A percentile compares a stretch with the other conserved stretches of the same genome.
These are phyloP conservation scores for Albugo candida DNA, from an alignment of 352 stramenopile genomes.

Conservation along the genomic window DNA sequence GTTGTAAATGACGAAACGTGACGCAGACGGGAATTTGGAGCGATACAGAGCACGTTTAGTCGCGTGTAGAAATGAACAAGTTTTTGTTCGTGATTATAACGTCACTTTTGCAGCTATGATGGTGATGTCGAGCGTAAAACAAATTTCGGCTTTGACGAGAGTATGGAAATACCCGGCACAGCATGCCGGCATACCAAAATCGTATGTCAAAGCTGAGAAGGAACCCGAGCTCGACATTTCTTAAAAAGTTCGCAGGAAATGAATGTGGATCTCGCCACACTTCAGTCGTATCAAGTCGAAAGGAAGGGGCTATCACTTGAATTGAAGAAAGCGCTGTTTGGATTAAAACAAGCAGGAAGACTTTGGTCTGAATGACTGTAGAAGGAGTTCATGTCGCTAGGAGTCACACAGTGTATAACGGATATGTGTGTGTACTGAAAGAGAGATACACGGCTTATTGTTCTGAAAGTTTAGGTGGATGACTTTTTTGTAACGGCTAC, in stretches of 20 bases:
- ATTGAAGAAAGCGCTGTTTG: conserved; percentile 12
- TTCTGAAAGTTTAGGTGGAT: conserved; percentile 8
- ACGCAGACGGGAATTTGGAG: too few species aligned
- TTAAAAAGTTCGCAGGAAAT: background rate
- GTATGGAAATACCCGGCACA: background rate
- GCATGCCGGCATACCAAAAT: background rate
- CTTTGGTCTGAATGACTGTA: conserved; percentile 15
- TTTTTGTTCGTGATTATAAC: background rate
- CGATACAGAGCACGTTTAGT: background rate
- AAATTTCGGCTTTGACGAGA: background rate
- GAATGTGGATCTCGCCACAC: too few species aligned
- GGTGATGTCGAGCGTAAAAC: background rate
- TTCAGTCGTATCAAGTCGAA: too few species aligned
- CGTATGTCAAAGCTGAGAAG: background rate
- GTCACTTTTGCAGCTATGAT: background rate
- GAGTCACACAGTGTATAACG: conserved; percentile 6
- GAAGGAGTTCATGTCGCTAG: conserved; percentile 1
- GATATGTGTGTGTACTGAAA: conserved; percentile 13
- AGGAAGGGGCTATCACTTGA: background rate
- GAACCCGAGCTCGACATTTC: background rate
- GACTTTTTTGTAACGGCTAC: conserved; percentile 5
- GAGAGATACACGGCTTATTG: conserved; percentile 3
- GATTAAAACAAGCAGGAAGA: conserved; percentile 11
- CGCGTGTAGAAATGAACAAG: background rate
- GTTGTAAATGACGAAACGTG: too few species aligned